Percentiles rank a stretch among this genome's conserved stretches.
phyloP scores from a whole-genome alignment of 2,329 filamentous ascomycete genomes.

The Fusarium tjaetaba region DNA sequence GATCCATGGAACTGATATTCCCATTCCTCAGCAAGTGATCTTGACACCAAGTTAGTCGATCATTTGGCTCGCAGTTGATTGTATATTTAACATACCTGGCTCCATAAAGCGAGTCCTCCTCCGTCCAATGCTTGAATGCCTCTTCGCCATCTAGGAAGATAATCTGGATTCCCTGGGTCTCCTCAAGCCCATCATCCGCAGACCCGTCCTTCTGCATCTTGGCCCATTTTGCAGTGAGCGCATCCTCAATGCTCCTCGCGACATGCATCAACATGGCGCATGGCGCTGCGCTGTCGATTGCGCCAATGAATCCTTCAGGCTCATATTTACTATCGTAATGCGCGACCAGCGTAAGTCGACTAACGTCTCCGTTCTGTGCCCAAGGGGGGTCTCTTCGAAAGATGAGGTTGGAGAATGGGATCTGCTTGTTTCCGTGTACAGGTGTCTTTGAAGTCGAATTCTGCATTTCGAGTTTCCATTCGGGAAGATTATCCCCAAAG shows the following conservation, averaged over 20 bases:
- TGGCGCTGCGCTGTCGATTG: constrained; percentile 91
- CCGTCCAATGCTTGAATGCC: constrained; percentile 84
- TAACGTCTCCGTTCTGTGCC: constrained; percentile 76
- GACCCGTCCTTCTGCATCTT: constrained; percentile 71
- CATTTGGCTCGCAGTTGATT: background rate
- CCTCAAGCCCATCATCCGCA: constrained; percentile 67
- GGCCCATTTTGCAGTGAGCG: constrained; percentile 84
- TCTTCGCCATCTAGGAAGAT: constrained; percentile 94
- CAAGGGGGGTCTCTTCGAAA: constrained; percentile 90
- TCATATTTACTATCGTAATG: constrained; percentile 90
- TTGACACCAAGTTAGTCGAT: constrained; percentile 34
- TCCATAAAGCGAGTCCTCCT: constrained; percentile 87
- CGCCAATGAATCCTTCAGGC: constrained; percentile 89
- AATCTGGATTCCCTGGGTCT: constrained; percentile 86
- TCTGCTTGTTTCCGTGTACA: constrained; percentile 71
- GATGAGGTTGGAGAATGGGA: constrained; percentile 90
- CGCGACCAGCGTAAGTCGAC: constrained; percentile 85
- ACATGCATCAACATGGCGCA: constrained; percentile 94
- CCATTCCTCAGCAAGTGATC: constrained; percentile 84
- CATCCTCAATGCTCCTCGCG: constrained; percentile 80
- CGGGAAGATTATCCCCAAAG: constrained; percentile 77
- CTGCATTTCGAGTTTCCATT: constrained; percentile 84
- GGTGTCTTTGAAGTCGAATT: constrained; percentile 91
- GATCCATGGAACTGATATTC: constrained; percentile 74
- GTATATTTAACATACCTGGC: constrained; percentile 67